These are phyloP conservation scores for Phytophthora sojae DNA, from an alignment of 352 stramenopile genomes.

Conservation along the genomic window DNA sequence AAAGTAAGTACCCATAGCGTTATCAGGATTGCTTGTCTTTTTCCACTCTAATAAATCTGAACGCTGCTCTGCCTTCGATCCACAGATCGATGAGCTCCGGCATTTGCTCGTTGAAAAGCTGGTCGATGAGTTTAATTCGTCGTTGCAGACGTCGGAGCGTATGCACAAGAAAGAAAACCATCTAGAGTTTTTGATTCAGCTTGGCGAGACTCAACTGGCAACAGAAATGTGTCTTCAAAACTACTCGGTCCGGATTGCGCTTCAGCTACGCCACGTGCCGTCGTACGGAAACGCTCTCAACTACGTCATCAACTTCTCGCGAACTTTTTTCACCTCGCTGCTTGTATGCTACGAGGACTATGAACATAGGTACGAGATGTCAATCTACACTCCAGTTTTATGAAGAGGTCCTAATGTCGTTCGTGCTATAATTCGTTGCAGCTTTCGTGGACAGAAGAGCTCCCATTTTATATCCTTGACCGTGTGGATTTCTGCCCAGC, in stretches of 20 bases:
- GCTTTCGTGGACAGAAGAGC: slow-evolving; percentile 79
- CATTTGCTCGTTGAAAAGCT: slow-evolving; percentile 65
- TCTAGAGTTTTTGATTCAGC: slow-evolving; percentile 73
- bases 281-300: slow-evolving; percentile 78
- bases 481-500: slow-evolving; percentile 82
- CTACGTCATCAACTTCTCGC: slow-evolving; percentile 85
- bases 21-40: not conserved
- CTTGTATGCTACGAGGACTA: slow-evolving; percentile 88
- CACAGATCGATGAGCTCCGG: slow-evolving; percentile 60
- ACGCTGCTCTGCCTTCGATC: not conserved
- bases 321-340: slow-evolving; percentile 88
- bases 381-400: not conserved
- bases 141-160: slow-evolving; percentile 78
- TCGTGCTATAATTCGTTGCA: slow-evolving; percentile 24
- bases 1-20: slow-evolving; percentile 34
- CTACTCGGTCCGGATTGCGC: slow-evolving; percentile 79
- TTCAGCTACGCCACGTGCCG: slow-evolving; percentile 78
- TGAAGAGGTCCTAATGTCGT: not conserved
- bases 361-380: slow-evolving; percentile 55
- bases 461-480: slow-evolving; percentile 82
- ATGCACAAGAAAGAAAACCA: slow-evolving; percentile 90
- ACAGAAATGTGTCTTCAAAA: slow-evolving; percentile 87
- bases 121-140: slow-evolving; percentile 80
- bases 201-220: slow-evolving; percentile 69
- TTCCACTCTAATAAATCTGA: not conserved